Evolutionary conservation across 805 yeast genomes (phyloP).

Genomic region (Starmerella bombicola): DNA sequence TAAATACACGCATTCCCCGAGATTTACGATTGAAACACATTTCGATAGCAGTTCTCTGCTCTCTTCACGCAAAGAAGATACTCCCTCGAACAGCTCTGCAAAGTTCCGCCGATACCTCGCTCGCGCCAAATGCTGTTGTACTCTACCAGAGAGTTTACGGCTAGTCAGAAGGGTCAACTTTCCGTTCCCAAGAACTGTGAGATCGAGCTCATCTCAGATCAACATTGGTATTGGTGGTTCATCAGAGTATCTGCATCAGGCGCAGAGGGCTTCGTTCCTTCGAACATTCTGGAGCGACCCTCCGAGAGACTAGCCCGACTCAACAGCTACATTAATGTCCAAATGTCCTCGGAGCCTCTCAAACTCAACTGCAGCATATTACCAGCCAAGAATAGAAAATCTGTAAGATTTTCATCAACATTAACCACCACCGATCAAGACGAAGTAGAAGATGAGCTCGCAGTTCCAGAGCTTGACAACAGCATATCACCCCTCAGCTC

Average conservation of each 20-base stretch:
- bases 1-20: too few species aligned
- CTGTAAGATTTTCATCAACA: not conserved
- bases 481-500: not conserved
- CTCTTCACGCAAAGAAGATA: too few species aligned
- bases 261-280: slow-evolving; percentile 89
- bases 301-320: slow-evolving; percentile 82
- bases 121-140: not conserved
- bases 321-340: slow-evolving; percentile 73
- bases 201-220: slow-evolving; percentile 63
- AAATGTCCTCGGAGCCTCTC: slow-evolving; percentile 1
- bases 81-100: too few species aligned
- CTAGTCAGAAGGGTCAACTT: slow-evolving; percentile 90
- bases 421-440: not conserved
- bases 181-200: slow-evolving; percentile 68
- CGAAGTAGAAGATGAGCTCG: not conserved
- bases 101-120: too few species aligned
- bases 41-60: too few species aligned
- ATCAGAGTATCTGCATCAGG: slow-evolving; percentile 49
- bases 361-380: not conserved
- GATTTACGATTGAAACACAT: too few species aligned
- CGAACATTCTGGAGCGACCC: slow-evolving; percentile 85
- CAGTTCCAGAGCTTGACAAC: too few species aligned
- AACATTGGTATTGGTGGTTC: slow-evolving; percentile 95
- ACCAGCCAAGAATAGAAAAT: not conserved
- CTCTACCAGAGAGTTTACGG: slow-evolving; percentile 67